Base-by-base conservation (phyloP, 2,329 filamentous ascomycete species). In the Fusarium coicis region DNA sequence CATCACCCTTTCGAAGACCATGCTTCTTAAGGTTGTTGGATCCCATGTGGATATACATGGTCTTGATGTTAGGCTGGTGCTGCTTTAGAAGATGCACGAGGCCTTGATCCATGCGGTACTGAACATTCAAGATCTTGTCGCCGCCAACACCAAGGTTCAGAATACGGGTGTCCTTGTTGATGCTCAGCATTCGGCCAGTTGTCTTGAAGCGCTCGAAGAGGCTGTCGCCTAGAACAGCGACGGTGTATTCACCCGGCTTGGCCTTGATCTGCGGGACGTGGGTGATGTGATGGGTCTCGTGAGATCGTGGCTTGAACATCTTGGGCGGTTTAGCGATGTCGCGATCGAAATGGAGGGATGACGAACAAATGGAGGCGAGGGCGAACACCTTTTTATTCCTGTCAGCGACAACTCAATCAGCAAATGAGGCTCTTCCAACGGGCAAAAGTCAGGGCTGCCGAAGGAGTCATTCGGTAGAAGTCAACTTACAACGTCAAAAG, bases 291-390 rank as follows among this genome's bases (percentile, higher is more conserved):
- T 69, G 65, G 0, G 66, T 69, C 0, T 69, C 65, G 50, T 69
- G 66, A 9, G 66, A 69, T 21, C 66, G 40, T 21, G 53, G 65
- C 32, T 69, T 69, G 36, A 57, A 69, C 66, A 69, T 69, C 1
- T 6, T 34, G 23, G 10, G 12, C 72, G 21, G 7, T 7, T 23
- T 32, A 43, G 50, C 15, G 19, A 28, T 19, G 14, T 19, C 19
- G 21, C 3, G 26, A 9, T n/a, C n/a, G n/a, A n/a, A n/a, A n/a
- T n/a, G 11, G 21, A 9, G 19, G 43, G 11, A 0, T 4, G 37
- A 43, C 26, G 37, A 55, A 23, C 21, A 19, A 43, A 55, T 43
- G 9, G 0, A 4, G 4, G 15, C 10, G 19, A 4, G 2, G 18
- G 16, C 28, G 21, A 55, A 0, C 12, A 42, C 16, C 21, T 7